Evolutionary conservation across 805 yeast species (phyloP).

Genomic region (Candida vaughaniae): DNA sequence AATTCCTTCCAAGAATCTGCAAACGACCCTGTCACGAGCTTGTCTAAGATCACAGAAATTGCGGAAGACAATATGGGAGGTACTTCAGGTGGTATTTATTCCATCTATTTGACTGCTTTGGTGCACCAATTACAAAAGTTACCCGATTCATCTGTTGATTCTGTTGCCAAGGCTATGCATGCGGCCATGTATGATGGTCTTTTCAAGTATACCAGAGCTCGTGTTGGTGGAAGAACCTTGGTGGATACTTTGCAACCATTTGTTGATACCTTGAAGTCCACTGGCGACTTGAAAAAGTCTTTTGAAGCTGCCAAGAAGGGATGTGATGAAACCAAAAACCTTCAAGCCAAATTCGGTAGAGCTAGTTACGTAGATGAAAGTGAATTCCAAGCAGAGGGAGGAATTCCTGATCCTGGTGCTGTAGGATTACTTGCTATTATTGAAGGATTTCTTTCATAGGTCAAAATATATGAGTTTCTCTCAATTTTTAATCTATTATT

Average conservation of each 20-base stretch:
- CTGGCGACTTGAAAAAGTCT: slow-evolving; percentile 59
- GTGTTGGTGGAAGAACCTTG: slow-evolving; percentile 85
- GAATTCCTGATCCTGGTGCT: slow-evolving; percentile 96
- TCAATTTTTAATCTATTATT: neutral
- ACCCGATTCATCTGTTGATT: slow-evolving; percentile 33
- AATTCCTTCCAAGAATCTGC: slow-evolving; percentile 26
- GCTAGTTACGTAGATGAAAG: slow-evolving; percentile 81
- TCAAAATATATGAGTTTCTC: neutral
- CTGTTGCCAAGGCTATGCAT: slow-evolving; percentile 50
- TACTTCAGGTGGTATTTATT: slow-evolving; percentile 91
- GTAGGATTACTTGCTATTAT: slow-evolving; percentile 70
- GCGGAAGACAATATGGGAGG: slow-evolving; percentile 97
- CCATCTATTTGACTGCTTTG: slow-evolving; percentile 79
- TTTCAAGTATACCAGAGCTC: slow-evolving; percentile 83
- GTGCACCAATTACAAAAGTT: slow-evolving; percentile 45
- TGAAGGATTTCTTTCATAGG: slow-evolving; percentile 36
- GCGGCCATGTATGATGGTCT: slow-evolving; percentile 66
- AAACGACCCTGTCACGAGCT: slow-evolving; percentile 53
- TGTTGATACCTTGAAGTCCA: slow-evolving; percentile 54
- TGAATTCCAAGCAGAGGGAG: slow-evolving; percentile 58
- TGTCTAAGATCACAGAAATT: slow-evolving; percentile 73
- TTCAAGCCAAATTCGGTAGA: slow-evolving; percentile 88
- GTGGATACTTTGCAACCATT: slow-evolving; percentile 90
- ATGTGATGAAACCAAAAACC: slow-evolving; percentile 68
- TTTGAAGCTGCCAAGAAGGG: slow-evolving; percentile 69